Conservation (phyloP, 2,329 filamentous ascomycete genomes). For the Fusarium annulatum region DNA sequence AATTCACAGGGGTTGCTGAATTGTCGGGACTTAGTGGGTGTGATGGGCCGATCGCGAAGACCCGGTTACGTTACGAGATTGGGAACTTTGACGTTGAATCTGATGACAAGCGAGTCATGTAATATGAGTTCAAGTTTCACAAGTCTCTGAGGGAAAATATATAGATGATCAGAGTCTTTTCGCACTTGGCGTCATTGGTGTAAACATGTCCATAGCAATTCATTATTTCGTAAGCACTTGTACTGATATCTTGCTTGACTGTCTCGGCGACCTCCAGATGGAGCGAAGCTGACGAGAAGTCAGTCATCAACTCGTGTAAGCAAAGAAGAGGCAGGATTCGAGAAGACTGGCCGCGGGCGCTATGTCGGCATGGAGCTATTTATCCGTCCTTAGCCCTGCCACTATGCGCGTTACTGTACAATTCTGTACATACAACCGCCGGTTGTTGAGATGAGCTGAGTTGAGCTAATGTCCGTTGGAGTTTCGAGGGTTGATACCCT, state of each 20-base stretch:
- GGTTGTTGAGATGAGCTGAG: background rate
- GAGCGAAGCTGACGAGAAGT: slow-evolving; percentile 22
- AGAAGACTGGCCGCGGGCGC: slow-evolving; percentile 2
- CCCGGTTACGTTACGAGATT: slow-evolving; percentile 26
- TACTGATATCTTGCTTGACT: slow-evolving; percentile 4
- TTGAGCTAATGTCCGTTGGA: slow-evolving; percentile 4
- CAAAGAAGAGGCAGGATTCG: slow-evolving; percentile 4
- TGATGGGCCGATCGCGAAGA: slow-evolving; percentile 39
- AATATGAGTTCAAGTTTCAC: slow-evolving; percentile 4
- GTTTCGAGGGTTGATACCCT: slow-evolving; percentile 5
- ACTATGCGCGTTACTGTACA: slow-evolving; percentile 6
- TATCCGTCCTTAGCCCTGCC: slow-evolving; percentile 23
- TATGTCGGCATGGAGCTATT: slow-evolving; percentile 31
- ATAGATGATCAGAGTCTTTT: background rate
- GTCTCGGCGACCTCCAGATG: slow-evolving; percentile 9
- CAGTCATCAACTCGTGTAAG: slow-evolving; percentile 8
- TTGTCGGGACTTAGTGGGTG: slow-evolving; percentile 12
- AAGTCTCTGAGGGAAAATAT: background rate
- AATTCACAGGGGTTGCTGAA: slow-evolving; percentile 19
- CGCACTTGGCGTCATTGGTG: background rate
- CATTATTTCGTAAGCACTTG: slow-evolving; percentile 24
- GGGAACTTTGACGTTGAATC: slow-evolving; percentile 32
- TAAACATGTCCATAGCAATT: background rate
- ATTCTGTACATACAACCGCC: slow-evolving; percentile 1
- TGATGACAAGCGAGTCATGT: slow-evolving; percentile 36